Evolutionary conservation across 108 stramenopile species (phyloP), one percentile per base, ranked within the genome.

Genomic region (Skeletonema potamos): DNA sequence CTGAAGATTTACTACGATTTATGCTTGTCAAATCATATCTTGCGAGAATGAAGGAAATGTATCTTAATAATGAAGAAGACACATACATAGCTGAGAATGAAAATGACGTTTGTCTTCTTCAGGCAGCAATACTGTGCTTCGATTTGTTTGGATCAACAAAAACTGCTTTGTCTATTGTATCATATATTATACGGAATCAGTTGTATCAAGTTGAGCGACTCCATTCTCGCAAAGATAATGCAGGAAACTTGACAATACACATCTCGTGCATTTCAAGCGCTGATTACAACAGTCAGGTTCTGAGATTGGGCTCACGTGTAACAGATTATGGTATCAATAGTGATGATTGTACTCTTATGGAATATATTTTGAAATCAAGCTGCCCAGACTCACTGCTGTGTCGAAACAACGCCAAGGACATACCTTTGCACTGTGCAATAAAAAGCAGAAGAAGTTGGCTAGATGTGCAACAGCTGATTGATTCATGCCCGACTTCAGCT

Each of bases 381-480:
- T 15, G 34, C 10, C 56, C 34, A 54, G 41, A 54, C 46, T 1
- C 28, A 30, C 54, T 55, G 10, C 13, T 29, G 5, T 11, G 3
- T 27, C 30, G 37, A 32, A 73, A 73, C 34, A 11, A 17, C n/a
- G 56, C 3, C 13, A 56, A 55, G 1, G 63, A 64, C 36, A 44
- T 73, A 57, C 72, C 72, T 33, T 6, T 73, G 27, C 72, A 73
- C 29, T 64, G 63, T 39, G 72, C 72, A 17, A 73, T 73, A 29
- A 63, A 55, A 18, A 58, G 58, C 36, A 36, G 39, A 27, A 64
- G 64, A 27, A 57, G 58, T 32, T 64, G 62, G 36, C 12, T 39
- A 30, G 63, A 63, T 55, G 64, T 73, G 18, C 63, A 64, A 58
- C 26, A 24, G 3, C 55, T 73, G 28, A 41, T 72, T 54, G 54